These are phyloP conservation scores for Mycotypha africana DNA, from an alignment of 371 early-diverging fungal genomes.

Conservation along the genomic window DNA sequence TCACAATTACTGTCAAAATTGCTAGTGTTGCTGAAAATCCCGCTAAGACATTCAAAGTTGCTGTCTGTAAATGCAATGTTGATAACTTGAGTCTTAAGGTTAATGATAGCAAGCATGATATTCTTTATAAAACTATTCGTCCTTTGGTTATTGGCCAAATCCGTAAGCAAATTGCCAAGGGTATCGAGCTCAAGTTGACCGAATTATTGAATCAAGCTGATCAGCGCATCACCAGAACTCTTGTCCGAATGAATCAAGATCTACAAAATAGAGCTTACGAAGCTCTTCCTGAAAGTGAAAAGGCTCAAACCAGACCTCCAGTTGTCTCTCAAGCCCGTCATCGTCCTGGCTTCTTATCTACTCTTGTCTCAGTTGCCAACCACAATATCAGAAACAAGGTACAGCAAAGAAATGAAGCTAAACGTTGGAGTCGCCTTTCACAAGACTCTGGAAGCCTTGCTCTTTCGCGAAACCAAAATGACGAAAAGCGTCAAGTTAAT, in stretches of 20 bases:
- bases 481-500: too few relatives aligned
- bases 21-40: slow-evolving; percentile 24
- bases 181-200: slow-evolving; percentile 38
- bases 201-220: slow-evolving; percentile 32
- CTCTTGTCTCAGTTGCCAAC: slow-evolving; percentile 19
- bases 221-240: slow-evolving; percentile 19
- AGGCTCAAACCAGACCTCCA: neutral
- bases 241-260: slow-evolving; percentile 20
- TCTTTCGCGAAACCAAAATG: neutral
- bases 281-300: slow-evolving; percentile 13
- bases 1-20: slow-evolving; percentile 36
- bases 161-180: slow-evolving; percentile 43
- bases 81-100: slow-evolving; percentile 52
- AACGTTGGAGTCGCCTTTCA: too few relatives aligned
- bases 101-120: slow-evolving; percentile 40
- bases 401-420: slow-evolving; percentile 10
- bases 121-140: slow-evolving; percentile 40
- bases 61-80: slow-evolving; percentile 33
- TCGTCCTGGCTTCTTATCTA: slow-evolving; percentile 17
- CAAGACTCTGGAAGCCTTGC: too few relatives aligned
- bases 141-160: slow-evolving; percentile 46
- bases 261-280: slow-evolving; percentile 15
- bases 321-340: slow-evolving; percentile 7
- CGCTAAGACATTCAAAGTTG: slow-evolving; percentile 28
- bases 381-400: slow-evolving; percentile 18